Conservation (phyloP, 805 yeast genomes). For the Ogataea saltuana region DNA sequence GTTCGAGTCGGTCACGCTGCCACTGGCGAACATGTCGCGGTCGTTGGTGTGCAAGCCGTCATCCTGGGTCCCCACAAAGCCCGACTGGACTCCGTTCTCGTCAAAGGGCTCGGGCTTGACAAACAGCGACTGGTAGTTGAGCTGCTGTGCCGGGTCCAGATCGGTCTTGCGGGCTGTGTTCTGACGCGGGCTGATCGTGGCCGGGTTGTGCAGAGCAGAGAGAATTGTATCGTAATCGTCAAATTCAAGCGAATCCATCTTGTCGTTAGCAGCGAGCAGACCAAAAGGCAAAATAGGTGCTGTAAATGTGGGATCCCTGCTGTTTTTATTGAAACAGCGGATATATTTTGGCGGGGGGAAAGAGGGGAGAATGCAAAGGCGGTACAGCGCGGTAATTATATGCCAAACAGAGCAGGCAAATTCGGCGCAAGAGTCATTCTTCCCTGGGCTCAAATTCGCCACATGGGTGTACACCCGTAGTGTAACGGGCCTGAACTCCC, state of each 20-base stretch:
- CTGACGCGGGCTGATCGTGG: background rate
- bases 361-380: no score
- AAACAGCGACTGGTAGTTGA: slow-evolving; percentile 7
- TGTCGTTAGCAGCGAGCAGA: background rate
- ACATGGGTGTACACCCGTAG: no score
- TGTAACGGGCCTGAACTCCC: slow-evolving; percentile 2
- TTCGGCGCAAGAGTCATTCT: no score
- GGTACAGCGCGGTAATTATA: background rate
- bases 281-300: background rate
- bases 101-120: slow-evolving; percentile 5
- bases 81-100: background rate
- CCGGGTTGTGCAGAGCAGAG: slow-evolving; percentile 25
- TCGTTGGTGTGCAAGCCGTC: no score
- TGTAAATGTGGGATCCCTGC: background rate
- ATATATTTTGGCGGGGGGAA: no score
- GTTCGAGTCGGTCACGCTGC: slow-evolving; percentile 24
- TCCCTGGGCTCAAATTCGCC: no score
- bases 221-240: slow-evolving; percentile 35
- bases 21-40: no score
- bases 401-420: background rate
- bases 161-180: slow-evolving; percentile 2
- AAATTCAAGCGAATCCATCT: slow-evolving; percentile 32
- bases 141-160: slow-evolving; percentile 1
- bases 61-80: no score
- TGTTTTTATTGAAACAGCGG: background rate